A percentile compares a stretch with the other conserved stretches of the same genome.
Evolutionary conservation across 352 stramenopile genomes (phyloP).

Genomic region (Pythium coloratum): DNA sequence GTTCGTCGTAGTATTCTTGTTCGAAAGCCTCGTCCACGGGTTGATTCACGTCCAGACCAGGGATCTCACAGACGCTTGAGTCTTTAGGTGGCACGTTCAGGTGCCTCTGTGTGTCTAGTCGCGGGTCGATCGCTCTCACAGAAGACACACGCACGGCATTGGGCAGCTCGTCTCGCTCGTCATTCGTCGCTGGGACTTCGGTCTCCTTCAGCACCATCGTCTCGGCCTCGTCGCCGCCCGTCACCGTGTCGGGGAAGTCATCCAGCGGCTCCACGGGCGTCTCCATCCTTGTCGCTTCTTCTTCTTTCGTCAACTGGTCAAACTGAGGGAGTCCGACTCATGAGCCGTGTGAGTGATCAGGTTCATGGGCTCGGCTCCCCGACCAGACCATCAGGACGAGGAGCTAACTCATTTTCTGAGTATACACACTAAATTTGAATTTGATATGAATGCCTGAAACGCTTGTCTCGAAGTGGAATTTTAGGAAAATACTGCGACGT

Average conservation of each 20-base stretch:
- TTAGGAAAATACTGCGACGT: too few species aligned
- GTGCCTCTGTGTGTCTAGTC: background rate
- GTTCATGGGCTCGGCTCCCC: background rate
- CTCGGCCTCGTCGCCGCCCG: background rate
- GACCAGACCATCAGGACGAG: background rate
- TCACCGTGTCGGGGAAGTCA: slow-evolving; percentile 7
- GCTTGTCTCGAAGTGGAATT: too few species aligned
- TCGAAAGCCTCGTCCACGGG: background rate
- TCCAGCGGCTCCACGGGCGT: slow-evolving; percentile 24
- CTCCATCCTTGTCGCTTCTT: background rate
- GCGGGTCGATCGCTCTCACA: background rate
- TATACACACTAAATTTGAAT: too few species aligned
- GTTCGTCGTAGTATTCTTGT: background rate
- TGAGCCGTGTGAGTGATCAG: background rate
- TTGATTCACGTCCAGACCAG: background rate
- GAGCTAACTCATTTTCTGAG: too few species aligned
- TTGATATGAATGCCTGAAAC: too few species aligned
- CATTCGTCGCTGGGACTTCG: background rate
- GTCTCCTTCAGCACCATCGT: background rate
- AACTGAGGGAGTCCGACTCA: background rate
- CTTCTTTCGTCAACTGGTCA: background rate
- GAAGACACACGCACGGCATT: background rate
- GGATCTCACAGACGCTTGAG: background rate
- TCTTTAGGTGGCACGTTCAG: background rate
- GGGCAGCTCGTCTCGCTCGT: background rate